Percentiles rank a stretch among this genome's conserved stretches.
phyloP scores from a whole-genome alignment of 2,329 filamentous ascomycete species.

The Coniochaeta sp. region DNA sequence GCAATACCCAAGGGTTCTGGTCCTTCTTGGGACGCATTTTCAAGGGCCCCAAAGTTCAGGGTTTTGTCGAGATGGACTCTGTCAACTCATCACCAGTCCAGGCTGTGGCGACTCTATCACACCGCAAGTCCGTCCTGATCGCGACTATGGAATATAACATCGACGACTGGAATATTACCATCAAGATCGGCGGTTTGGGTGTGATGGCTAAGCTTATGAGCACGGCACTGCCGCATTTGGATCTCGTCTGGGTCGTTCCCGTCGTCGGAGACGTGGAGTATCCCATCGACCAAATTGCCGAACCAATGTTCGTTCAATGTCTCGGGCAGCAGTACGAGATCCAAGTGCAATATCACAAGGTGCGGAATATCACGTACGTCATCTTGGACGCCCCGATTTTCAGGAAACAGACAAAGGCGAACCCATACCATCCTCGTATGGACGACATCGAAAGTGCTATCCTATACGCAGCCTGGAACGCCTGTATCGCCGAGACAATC shows the following conservation, averaged over 20 bases:
- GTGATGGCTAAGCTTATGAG: slow-evolving; percentile 67
- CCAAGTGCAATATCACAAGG: slow-evolving; percentile 54
- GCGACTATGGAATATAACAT: slow-evolving; percentile 69
- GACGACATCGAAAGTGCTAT: slow-evolving; percentile 62
- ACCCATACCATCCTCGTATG: slow-evolving; percentile 62
- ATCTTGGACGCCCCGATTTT: slow-evolving; percentile 63
- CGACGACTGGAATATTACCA: slow-evolving; percentile 62
- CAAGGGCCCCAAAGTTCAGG: slow-evolving; percentile 19
- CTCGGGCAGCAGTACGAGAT: slow-evolving; percentile 54
- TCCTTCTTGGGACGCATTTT: slow-evolving; percentile 11
- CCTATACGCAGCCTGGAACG: slow-evolving; percentile 65
- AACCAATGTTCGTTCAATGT: slow-evolving; percentile 56
- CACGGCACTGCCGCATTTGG: slow-evolving; percentile 55
- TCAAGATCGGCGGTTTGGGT: slow-evolving; percentile 64
- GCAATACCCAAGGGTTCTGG: slow-evolving; percentile 17
- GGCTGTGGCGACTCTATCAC: slow-evolving; percentile 11
- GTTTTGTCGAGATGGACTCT: slow-evolving; percentile 22
- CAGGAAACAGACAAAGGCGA: slow-evolving; percentile 49
- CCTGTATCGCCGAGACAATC: slow-evolving; percentile 58
- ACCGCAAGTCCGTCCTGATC: slow-evolving; percentile 52
- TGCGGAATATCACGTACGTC: slow-evolving; percentile 62
- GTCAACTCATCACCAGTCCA: slow-evolving; percentile 14
- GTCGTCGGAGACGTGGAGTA: slow-evolving; percentile 59
- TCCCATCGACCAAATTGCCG: slow-evolving; percentile 48
- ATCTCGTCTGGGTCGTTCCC: slow-evolving; percentile 57